These are phyloP conservation scores for Aspergillus incahuasiensis DNA, from an alignment of 495 filamentous ascomycete genomes.

Conservation along the genomic window DNA sequence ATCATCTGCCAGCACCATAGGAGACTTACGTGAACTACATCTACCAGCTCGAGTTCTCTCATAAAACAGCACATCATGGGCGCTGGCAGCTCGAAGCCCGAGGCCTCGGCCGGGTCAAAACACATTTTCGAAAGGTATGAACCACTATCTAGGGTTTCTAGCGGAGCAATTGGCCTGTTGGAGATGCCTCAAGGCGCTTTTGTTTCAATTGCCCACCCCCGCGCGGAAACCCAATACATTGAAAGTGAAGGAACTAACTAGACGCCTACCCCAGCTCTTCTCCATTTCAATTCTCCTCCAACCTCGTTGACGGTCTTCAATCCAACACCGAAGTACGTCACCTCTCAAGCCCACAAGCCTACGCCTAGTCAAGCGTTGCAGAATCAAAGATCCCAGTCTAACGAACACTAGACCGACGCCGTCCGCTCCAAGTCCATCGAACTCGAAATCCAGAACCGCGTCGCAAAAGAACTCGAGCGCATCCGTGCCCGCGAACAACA, in stretches of 20 bases:
- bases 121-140: slow-evolving; percentile 51
- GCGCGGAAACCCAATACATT: not conserved
- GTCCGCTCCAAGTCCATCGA: slow-evolving; percentile 79
- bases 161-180: not conserved
- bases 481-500: slow-evolving; percentile 61
- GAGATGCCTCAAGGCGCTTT: not conserved
- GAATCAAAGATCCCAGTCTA: not conserved
- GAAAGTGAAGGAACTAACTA: too few species aligned
- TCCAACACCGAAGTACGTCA: slow-evolving; percentile 73
- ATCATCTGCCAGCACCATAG: not conserved
- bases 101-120: slow-evolving; percentile 43
- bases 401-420: slow-evolving; percentile 64
- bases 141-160: not conserved
- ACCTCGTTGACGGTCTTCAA: slow-evolving; percentile 77
- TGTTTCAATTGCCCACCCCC: not conserved
- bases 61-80: slow-evolving; percentile 36
- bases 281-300: slow-evolving; percentile 80
- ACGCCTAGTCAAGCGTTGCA: not conserved
- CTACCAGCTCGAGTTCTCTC: not conserved
- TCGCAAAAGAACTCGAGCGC: slow-evolving; percentile 74
- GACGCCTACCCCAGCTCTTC: slow-evolving; percentile 62
- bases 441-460: slow-evolving; percentile 82
- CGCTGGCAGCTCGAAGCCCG: slow-evolving; percentile 49
- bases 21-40: not conserved
- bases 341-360: not conserved